phyloP scores from a whole-genome alignment of 495 filamentous ascomycete species.

The Xylaria cubensis region DNA sequence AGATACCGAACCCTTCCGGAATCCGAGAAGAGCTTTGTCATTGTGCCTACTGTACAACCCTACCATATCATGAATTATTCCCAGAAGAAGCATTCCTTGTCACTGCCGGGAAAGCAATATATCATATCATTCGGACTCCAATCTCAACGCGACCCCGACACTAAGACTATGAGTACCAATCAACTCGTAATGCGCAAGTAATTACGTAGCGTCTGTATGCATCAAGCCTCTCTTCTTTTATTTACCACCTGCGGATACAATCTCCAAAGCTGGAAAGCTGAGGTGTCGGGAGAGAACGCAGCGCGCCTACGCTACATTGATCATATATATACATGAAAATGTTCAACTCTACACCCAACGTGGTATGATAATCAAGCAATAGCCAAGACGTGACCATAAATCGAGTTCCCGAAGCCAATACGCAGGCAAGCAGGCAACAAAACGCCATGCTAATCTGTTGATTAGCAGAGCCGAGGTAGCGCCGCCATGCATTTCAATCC shows the following conservation, averaged over 20 bases:
- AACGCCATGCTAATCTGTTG: constrained; percentile 26
- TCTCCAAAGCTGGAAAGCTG: not conserved
- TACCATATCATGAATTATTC: not conserved
- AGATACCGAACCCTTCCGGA: constrained; percentile 23
- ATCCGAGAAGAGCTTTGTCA: constrained; percentile 3
- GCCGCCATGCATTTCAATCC: constrained; percentile 39
- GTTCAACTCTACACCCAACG: not conserved
- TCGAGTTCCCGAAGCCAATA: constrained; percentile 10
- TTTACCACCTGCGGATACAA: not conserved
- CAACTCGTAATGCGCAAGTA: not conserved
- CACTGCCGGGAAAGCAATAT: not conserved
- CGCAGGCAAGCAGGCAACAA: not conserved
- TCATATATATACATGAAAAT: not conserved
- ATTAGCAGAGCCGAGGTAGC: constrained; percentile 42
- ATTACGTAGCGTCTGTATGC: constrained; percentile 12
- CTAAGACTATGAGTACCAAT: not conserved
- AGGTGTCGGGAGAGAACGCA: not conserved
- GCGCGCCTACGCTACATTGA: not conserved
- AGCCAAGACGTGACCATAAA: constrained; percentile 8
- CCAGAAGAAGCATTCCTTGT: not conserved
- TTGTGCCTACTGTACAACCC: not conserved
- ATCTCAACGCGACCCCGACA: not conserved
- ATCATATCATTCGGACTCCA: not conserved
- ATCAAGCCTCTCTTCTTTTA: not conserved
- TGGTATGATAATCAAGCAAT: constrained; percentile 5